Evolutionary conservation across 495 filamentous ascomycete species (phyloP), one percentile per base, ranked within the genome.

Genomic region (Xylaria castorea): DNA sequence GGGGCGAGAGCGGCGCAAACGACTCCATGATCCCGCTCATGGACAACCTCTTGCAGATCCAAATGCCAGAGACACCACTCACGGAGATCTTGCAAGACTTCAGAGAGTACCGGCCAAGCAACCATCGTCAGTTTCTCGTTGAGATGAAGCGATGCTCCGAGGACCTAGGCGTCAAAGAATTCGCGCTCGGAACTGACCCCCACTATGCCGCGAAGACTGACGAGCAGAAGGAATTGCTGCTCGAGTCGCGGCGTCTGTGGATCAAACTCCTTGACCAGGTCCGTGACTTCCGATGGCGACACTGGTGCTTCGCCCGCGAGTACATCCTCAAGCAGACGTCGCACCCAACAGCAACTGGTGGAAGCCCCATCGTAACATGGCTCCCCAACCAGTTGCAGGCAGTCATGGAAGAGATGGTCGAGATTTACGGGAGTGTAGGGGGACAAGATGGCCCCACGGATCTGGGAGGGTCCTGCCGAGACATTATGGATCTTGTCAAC

Each of bases 241-340:
- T 73, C 70, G 87, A 91, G 73, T 81, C 80, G 1, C 74, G 81
- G 6, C 57, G 78, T 7, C 84, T 94, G 3, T 96, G 94, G 81
- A 85, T 97, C 6, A 84, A 87, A 74, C 85, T 89, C 0, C 80
- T 97, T 27, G 90, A 97, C 79, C 91, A 97, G 79, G 92, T 97
- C 14, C 90, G 94, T 65, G 93, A 94, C 76, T 97, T 97, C 83
- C 84, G 94, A 71, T 97, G 94, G 94, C 86, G 94, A 4, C 94
- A 97, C 77, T 97, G 94, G 94, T 90, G 94, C 73, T 97, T 97
- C 75, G 94, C 94, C n/a, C 85, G 93, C 27, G 94, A 97, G 85
- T 97, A 97, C 74, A 97, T 97, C 71, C 87, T 97, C 68, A 93
- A 93, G 77, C 87, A 90, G 70, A 96, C 92, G 0, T 85, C 83